Evolutionary conservation across 2,329 filamentous ascomycete species (phyloP).

Genomic region (Pseudodiploospora longispora): DNA sequence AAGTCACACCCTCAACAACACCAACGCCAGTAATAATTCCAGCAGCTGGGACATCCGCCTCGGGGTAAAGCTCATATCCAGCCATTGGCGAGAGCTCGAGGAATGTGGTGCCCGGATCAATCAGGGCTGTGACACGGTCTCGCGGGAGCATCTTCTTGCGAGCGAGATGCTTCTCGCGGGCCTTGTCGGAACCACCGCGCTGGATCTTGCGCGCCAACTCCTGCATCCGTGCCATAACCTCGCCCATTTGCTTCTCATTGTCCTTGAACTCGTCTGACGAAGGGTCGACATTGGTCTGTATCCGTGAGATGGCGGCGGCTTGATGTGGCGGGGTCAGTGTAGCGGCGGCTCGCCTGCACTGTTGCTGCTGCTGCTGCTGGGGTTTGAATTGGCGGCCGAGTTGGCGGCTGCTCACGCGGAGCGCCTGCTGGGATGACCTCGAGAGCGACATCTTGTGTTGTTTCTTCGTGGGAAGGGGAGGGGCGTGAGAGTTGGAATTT

Average conservation of each 20-base stretch:
- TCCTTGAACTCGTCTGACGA: conserved; percentile 71
- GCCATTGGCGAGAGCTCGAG: conserved; percentile 91
- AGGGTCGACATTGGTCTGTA: conserved; percentile 69
- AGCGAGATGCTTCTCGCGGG: conserved; percentile 76
- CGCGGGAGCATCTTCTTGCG: conserved; percentile 91
- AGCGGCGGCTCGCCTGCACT: conserved; percentile 43
- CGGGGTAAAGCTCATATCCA: conserved; percentile 75
- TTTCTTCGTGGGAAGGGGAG: too few species aligned
- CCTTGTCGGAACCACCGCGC: conserved; percentile 71
- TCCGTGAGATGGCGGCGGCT: conserved; percentile 71
- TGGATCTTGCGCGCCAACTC: conserved; percentile 64
- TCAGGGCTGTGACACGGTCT: conserved; percentile 76
- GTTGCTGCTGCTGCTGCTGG: conserved; percentile 22
- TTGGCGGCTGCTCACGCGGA: conserved; percentile 27
- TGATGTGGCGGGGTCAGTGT: conserved; percentile 77
- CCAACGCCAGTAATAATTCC: conserved; percentile 92
- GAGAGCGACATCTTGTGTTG: conserved; percentile 40
- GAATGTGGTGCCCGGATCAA: conserved; percentile 86
- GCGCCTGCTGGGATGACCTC: conserved; percentile 37
- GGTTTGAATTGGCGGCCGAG: conserved; percentile 22
- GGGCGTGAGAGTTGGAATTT: neutral
- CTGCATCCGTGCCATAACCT: conserved; percentile 61
- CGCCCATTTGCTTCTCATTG: conserved; percentile 70
- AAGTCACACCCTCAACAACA: conserved; percentile 81
- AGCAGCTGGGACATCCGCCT: conserved; percentile 79